Evolutionary conservation across 2,329 filamentous ascomycete genomes (phyloP).

Genomic region (Fusarium liriodendri): DNA sequence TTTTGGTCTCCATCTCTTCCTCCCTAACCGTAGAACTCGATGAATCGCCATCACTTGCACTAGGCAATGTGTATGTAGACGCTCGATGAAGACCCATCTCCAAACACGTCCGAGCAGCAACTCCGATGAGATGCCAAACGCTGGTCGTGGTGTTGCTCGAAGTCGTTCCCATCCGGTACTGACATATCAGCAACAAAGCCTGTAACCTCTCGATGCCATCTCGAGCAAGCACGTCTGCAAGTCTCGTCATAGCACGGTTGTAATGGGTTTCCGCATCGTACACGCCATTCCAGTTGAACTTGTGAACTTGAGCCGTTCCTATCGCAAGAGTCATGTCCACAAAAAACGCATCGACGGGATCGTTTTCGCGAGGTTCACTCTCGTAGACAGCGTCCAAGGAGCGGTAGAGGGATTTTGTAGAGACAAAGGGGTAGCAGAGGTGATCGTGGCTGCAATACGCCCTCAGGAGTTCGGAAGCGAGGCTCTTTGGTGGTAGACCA

Average conservation of each 20-base stretch:
- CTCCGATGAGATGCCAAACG: slow-evolving; percentile 58
- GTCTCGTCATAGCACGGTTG: slow-evolving; percentile 50
- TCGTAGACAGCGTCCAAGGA: slow-evolving; percentile 47
- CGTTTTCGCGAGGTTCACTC: slow-evolving; percentile 32
- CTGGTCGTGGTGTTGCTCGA: slow-evolving; percentile 52
- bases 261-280: slow-evolving; percentile 57
- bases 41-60: not conserved
- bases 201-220: slow-evolving; percentile 53
- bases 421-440: slow-evolving; percentile 56
- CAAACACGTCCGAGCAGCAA: slow-evolving; percentile 54
- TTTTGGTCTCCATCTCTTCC: slow-evolving; percentile 49
- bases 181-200: slow-evolving; percentile 55
- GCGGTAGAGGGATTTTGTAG: slow-evolving; percentile 42
- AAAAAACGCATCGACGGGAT: slow-evolving; percentile 51
- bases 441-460: slow-evolving; percentile 57
- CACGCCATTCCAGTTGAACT: slow-evolving; percentile 57
- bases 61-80: slow-evolving; percentile 44
- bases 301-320: slow-evolving; percentile 55
- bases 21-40: slow-evolving; percentile 2
- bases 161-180: slow-evolving; percentile 55
- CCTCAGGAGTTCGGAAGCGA: slow-evolving; percentile 51
- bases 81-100: slow-evolving; percentile 56
- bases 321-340: slow-evolving; percentile 59
- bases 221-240: slow-evolving; percentile 50
- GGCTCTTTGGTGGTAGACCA: slow-evolving; percentile 47